Base-by-base conservation (phyloP, 768 basidiomycete genomes). In the Termitomyces sp. region DNA sequence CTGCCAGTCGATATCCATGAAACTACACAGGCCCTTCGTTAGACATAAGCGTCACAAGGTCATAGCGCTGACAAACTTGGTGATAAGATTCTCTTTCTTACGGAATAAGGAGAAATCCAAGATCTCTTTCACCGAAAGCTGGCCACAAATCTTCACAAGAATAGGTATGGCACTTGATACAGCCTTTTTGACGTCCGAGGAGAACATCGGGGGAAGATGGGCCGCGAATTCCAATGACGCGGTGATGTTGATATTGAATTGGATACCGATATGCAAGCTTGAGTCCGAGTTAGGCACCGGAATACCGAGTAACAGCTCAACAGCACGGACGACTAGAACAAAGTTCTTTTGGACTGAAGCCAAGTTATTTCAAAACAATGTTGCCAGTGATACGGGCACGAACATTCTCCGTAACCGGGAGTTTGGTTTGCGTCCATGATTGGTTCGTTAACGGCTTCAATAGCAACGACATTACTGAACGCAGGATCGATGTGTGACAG, bases 1-100 rank as follows among this genome's bases (percentile, higher is more conserved):
- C 65, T 92, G 90, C 90, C 90, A 92, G 58, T 81, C 83, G 48
- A 88, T 65, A 62, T 92, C 88, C 88, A 91, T 91, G 67, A 90
- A 90, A 62, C 89, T 92, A 61, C 6, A 28, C 36, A 18, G n/a
- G 32, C 24, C 30, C 0, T 24, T 18, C n/a, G 14, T 32, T 55
- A 32, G 56, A 24, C 20, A 33, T 65, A 36, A 54, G 50, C 54
- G 65, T 49, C 57, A 53, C 38, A 20, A 48, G 16, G 26, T 49
- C 53, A 14, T 32, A 14, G 18, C 45, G 6, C n/a, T 22, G 35
- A 48, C 72, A 12, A 61, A 80, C 80, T 69, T 78, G 6, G 79
- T 77, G 13, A 71, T 64, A 57, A 72, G 63, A 20, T 62, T 62
- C 10, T 65, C 59, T 30, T 57, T 47, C 61, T 62, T 42, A 22